Evolutionary conservation across 2,329 filamentous ascomycete genomes (phyloP).

Genomic region (Aspergillus sp.): DNA sequence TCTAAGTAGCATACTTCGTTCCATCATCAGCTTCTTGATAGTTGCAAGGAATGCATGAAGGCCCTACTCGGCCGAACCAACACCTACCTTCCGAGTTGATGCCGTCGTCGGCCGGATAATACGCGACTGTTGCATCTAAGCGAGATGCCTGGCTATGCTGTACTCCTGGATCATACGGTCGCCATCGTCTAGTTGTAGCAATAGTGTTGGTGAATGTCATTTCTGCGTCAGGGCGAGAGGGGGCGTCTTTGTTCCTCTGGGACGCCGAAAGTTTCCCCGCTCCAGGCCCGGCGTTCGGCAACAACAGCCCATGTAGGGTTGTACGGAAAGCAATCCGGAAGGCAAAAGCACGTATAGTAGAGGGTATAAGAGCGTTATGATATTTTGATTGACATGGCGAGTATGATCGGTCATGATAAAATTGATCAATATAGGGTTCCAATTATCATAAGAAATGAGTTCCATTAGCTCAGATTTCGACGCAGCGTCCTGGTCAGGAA

Average conservation of each 20-base stretch:
- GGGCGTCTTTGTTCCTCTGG: not conserved
- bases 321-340: not conserved
- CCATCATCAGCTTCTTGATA: too few species aligned
- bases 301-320: not conserved
- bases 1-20: too few species aligned
- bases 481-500: not conserved
- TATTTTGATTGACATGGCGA: not conserved
- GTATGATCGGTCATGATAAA: not conserved
- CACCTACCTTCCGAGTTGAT: not conserved
- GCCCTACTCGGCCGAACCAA: too few species aligned
- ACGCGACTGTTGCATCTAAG: not conserved
- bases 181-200: too few species aligned
- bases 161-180: too few species aligned
- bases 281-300: not conserved
- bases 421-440: not conserved
- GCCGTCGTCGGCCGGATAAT: not conserved
- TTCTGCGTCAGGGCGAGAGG: not conserved
- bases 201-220: not conserved
- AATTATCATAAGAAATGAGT: not conserved
- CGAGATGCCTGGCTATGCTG: not conserved
- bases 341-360: not conserved
- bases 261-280: not conserved
- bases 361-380: not conserved
- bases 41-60: too few species aligned
- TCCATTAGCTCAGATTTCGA: not conserved